Base-by-base conservation (phyloP, 2,329 filamentous ascomycete genomes). In the Mariannaea sp. region DNA sequence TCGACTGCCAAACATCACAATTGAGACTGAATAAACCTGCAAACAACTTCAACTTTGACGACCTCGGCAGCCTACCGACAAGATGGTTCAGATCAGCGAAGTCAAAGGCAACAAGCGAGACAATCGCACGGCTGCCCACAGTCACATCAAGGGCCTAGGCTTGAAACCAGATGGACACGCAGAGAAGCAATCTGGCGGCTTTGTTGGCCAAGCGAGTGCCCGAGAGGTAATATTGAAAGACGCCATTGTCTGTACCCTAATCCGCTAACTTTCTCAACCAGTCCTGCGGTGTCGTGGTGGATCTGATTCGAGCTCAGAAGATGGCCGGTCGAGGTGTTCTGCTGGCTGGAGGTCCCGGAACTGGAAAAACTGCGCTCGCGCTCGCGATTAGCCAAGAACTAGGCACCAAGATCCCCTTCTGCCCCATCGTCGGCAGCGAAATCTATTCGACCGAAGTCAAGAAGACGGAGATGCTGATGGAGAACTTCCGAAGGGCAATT, bases 391-490 rank as follows among this genome's bases (percentile, higher is more conserved):
- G 91, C 73, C 94, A 97, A 76, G 94, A 99, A 74, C 81, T 99
- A 61, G 94, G 94, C 64, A 97, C 92, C 43, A 97, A 97, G 79
- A 96, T 99, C 52, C 94, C 94, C 6, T 99, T 99, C 73, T 97
- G 94, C 74, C 92, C 93, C 32, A 97, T 99, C 70, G 94, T 97
- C 47, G 94, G 92, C 65, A 97, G 92, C 79, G 94, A 99, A 75
- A 89, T 99, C 67, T 99, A 97, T 78, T 96, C 91, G 64, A 88
- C 93, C 39, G 94, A 99, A 75, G 92, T 99, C 60, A 99, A 99
- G 85, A 99, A 99, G 85, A 99, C 94, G 43, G 94, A 99, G 75
- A 89, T 96, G 62, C 78, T 99, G 71, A 97, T 97, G 94, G 94
- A 99, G 81, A 97, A 97, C 78, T 99, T 99, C 75, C 85, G 94